Base-by-base conservation (phyloP, 345 rosid genomes). In the Syzygium aqueum region DNA sequence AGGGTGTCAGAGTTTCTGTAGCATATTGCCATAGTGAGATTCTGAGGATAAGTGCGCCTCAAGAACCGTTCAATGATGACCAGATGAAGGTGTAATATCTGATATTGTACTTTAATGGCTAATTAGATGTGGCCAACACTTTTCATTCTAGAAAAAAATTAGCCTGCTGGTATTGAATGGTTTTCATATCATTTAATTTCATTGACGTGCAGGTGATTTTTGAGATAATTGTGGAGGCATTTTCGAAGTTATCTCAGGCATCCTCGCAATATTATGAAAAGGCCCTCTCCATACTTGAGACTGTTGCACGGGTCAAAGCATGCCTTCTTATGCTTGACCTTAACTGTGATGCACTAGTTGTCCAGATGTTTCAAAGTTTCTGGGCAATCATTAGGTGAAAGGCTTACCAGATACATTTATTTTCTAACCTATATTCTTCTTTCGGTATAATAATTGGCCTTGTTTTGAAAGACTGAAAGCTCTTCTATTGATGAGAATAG, bases 251-350 rank as follows among this genome's bases (percentile, higher is more conserved):
- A 88, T 91, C 95, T 84, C 91, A 92, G 90, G 59, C 82, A 27
- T 91, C 97, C 51, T 85, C 90, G 91, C 92, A 80, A 84, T 87
- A 92, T 86, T 97, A 94, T 86, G 84, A 67, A 85, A 96, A 95
- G 94, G 95, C 93, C 3, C 90, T 90, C 43, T 91, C 92, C n/a
- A 90, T 94, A 86, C 96, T 97, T 85, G 94, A 91, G 43, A 96
- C 94, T 85, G 89, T 94, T 87, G 90, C 99, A 52, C 92, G 87
- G 89, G 95, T 95, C 50, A 92, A 94, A 87, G 92, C 94, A 67
- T 93, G 95, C 89, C 90, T 96, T 90, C 89, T 97, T 89, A 96
- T 97, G 98, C 88, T 95, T 90, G 98, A 97, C 90, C 94, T 96
- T 80, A 93, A 94, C 90, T 92, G 94, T 46, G 94, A 97, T 84